Evolutionary conservation across 176 grass and related monocot species (phyloP).

Genomic region (Aegilops tauschii): DNA sequence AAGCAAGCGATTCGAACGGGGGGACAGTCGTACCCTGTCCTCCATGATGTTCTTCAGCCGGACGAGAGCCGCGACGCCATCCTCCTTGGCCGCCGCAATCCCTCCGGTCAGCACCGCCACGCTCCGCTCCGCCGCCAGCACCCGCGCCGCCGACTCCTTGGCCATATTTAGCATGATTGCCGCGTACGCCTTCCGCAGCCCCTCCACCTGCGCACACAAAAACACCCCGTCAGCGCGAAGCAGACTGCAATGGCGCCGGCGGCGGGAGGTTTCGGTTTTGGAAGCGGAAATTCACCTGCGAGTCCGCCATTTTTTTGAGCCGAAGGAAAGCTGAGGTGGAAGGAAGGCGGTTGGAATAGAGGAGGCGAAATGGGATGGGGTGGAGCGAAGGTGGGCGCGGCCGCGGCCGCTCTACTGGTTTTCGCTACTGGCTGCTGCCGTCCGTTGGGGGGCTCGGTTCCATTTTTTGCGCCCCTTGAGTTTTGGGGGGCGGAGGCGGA

Average conservation of each 20-base stretch:
- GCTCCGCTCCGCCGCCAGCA: slow-evolving; percentile 75
- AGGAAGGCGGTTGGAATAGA: slow-evolving; percentile 26
- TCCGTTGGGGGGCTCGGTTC: neutral
- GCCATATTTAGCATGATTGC: slow-evolving; percentile 82
- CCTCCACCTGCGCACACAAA: slow-evolving; percentile 39
- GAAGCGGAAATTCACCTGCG: slow-evolving; percentile 44
- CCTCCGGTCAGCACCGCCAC: slow-evolving; percentile 25
- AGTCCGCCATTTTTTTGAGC: slow-evolving; percentile 35
- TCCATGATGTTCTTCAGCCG: slow-evolving; percentile 57
- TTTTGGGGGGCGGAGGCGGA: neutral
- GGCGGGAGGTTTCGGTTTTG: neutral
- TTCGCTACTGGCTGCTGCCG: neutral
- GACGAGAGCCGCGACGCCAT: slow-evolving; percentile 51
- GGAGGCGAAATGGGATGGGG: slow-evolving; percentile 1
- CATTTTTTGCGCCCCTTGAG: neutral
- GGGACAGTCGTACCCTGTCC: slow-evolving; percentile 34
- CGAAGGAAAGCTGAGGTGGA: neutral
- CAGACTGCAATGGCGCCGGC: neutral
- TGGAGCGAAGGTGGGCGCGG: neutral
- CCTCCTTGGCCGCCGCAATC: slow-evolving; percentile 40
- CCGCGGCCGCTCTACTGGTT: neutral
- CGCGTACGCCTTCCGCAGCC: slow-evolving; percentile 63
- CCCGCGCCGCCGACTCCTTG: slow-evolving; percentile 82
- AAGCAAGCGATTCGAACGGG: neutral
- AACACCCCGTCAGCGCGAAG: slow-evolving; percentile 1